Evolutionary conservation across 805 yeast genomes (phyloP), one percentile per base, ranked within the genome.

Genomic region (Myxozyma neotropica): DNA sequence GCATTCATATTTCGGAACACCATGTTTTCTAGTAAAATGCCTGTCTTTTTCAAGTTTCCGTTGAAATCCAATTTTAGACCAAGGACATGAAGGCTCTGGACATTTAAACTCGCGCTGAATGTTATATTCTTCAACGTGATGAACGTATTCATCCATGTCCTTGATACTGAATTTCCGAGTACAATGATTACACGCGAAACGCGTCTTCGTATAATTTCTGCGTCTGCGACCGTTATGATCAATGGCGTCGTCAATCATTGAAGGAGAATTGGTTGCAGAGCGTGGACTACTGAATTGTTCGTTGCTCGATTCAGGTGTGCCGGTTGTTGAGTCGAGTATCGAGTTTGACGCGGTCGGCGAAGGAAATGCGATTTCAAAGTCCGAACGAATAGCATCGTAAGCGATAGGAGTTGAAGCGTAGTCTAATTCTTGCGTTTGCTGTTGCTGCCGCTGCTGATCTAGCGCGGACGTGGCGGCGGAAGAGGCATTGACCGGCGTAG

Each of bases 21-120:
- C 71, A 51, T 69, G 71, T 50, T 68, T 68, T 42, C 71, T 57
- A 12, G 65, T 65, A 49, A 42, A 62, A 42, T 69, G 71, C 35
- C 70, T 64, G 53, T 67, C 67, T 21, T 60, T 63, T 52, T 69
- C 71, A n/a, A 69, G 68, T 55, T 69, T 69, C 33, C 71, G 66
- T 55, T 64, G 63, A 49, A 69, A 69, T 19, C 71, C 71, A 43
- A 69, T 64, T 27, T 50, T 64, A 45, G 63, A 59, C 71, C 71
- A 69, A 12, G 68, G 69, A 43, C 71, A 69, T 8, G 61, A 50
- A 10, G 62, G 52, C 39, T 62, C 65, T 21, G 68, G 63, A 43
- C 71, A 69, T 57, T 69, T 69, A 65, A 60, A 69, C 42, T 66
- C 63, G 27, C 71, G 65, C 49, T 63, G 48, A 38, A 58, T 53